These are phyloP conservation scores for Marchantia polymorpha DNA, from an alignment of 225 moss, liverwort and hornwort species.

Conservation along the genomic window DNA sequence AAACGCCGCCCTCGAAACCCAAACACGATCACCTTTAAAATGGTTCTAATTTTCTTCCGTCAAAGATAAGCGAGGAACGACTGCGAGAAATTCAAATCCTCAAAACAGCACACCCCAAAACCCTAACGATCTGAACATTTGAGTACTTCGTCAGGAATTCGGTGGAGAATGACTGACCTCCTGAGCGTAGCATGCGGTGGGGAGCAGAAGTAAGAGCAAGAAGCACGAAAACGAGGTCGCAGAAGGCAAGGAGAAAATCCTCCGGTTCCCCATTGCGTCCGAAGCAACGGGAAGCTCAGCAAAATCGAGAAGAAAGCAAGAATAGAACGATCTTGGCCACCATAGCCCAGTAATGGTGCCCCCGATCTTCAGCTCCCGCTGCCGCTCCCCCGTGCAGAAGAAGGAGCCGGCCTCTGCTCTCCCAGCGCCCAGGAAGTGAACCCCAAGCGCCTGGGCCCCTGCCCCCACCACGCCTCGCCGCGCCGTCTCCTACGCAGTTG, in stretches of 20 bases:
- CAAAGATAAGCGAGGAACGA: not conserved
- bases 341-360: not conserved
- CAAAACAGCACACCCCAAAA: not conserved
- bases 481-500: not conserved
- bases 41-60: too few relatives aligned
- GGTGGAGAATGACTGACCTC: slow-evolving; percentile 24
- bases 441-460: not conserved
- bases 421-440: not conserved
- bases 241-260: slow-evolving; percentile 13
- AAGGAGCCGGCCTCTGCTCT: slow-evolving; percentile 12
- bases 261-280: slow-evolving; percentile 25
- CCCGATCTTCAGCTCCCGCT: not conserved
- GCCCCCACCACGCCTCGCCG: not conserved
- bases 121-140: not conserved
- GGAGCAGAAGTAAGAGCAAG: slow-evolving; percentile 25
- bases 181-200: slow-evolving; percentile 23
- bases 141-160: not conserved
- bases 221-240: slow-evolving; percentile 22
- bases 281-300: not conserved
- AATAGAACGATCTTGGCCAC: slow-evolving; percentile 2
- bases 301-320: not conserved
- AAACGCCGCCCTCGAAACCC: not conserved
- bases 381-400: slow-evolving; percentile 3
- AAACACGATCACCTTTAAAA: not conserved
- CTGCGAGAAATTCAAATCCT: not conserved